These are phyloP conservation scores for Tolypocladium sp. DNA, from an alignment of 2,329 filamentous ascomycete species.

Conservation along the genomic window DNA sequence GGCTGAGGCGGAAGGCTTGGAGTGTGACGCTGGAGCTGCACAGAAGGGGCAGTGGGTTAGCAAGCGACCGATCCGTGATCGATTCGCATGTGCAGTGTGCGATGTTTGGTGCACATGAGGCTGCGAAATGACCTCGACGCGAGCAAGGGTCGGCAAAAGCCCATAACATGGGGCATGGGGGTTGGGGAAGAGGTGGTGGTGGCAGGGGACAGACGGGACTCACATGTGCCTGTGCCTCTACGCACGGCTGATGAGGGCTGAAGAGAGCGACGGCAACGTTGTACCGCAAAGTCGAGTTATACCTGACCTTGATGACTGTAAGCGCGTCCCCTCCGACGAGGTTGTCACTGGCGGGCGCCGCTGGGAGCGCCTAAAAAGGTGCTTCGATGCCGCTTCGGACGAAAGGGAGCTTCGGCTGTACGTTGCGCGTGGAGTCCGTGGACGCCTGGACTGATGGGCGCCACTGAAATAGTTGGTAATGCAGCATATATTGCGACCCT, in stretches of 20 bases:
- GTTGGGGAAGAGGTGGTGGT: not conserved
- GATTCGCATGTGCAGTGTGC: not conserved
- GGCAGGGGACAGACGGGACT: not conserved
- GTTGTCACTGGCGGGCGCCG: not conserved
- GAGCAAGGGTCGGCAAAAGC: not conserved
- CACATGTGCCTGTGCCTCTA: not conserved
- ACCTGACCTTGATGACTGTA: not conserved
- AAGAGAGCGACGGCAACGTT: not conserved
- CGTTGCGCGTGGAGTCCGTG: not conserved
- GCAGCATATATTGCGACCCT: not conserved
- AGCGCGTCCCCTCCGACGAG: not conserved
- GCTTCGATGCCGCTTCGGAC: not conserved
- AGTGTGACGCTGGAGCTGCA: not conserved
- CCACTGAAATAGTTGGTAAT: not conserved
- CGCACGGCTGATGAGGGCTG: not conserved
- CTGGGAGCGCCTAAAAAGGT: not conserved
- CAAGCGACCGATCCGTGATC: not conserved
- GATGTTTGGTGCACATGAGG: not conserved
- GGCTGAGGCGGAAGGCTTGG: not conserved
- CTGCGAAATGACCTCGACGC: not conserved
- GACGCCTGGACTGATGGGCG: not conserved
- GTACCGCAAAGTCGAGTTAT: not conserved
- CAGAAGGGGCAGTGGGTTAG: not conserved
- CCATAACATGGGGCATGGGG: not conserved
- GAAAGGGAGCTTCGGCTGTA: slow-evolving; percentile 1